Base-by-base conservation (phyloP, 306 rosid genomes). In the Alnus glutinosa region DNA sequence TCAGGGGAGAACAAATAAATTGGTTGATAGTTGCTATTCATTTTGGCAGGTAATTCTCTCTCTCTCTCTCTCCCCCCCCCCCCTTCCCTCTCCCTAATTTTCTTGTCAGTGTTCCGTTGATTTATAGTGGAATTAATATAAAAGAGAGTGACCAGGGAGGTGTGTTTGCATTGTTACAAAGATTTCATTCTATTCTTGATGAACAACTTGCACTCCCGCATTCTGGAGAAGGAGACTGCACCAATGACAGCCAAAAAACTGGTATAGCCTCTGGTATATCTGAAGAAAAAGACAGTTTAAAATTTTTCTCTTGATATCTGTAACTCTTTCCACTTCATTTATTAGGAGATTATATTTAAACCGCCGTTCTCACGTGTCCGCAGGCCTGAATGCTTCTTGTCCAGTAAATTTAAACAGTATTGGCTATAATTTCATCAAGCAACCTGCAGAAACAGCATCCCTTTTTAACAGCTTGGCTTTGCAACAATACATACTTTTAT, bases 21-120 rank as follows among this genome's bases (percentile, higher is more conserved):
- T 94, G 89, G 97, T 94, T 34, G 98, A 92, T 76, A 97, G 98
- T 70, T 94, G 98, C 90, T 94, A 94, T 81, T 94, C 98, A 63
- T 94, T 94, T 80, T 92, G 98, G 98, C 98, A 94, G 98, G 98
- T 94, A 50, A 81, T 75, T 79, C 42, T 48, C 58, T 74, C 75
- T 80, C 12, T 28, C 36, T 3, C 64, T 23, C 36, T 1, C 8
- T n/a, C 23, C 2, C 9, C 4, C 75, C 83, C 72, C 39, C 13
- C 52, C 13, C 52, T 14, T 37, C 37, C 13, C 66, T 59, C 37
- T 75, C 83, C 66, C 48, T 23, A 55, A 80, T 64, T 34, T 23
- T 34, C 50, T 48, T 46, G 30, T 73, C 70, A 50, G 70, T 52
- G 28, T 68, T 80, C 76, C 69, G 59, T 75, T 74, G 58, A 75